Conservation (phyloP, 208 protist species). For the Acanthamoeba divionensis region DNA sequence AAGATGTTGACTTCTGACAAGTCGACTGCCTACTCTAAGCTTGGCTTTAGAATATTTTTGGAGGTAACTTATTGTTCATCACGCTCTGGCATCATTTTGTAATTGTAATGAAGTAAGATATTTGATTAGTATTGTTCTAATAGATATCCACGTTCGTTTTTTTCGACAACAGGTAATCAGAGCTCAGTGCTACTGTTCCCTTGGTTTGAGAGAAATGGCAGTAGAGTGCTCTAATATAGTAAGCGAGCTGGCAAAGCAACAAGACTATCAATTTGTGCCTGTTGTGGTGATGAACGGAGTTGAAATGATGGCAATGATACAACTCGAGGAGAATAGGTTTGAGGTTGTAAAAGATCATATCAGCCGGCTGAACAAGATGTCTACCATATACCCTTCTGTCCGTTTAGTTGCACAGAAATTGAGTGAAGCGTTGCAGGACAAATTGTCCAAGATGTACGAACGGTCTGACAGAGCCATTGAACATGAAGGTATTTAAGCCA, state of each 20-base stretch:
- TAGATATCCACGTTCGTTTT: no score
- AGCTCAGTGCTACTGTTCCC: slow-evolving; percentile 37
- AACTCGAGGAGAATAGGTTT: neutral
- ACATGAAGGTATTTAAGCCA: no score
- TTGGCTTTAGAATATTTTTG: slow-evolving; percentile 25
- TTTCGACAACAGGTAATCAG: no score
- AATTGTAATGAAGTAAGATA: no score
- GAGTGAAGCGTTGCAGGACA: slow-evolving; percentile 20
- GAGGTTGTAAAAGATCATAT: slow-evolving; percentile 40
- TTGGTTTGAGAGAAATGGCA: slow-evolving; percentile 39
- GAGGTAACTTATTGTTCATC: no score
- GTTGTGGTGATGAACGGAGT: neutral
- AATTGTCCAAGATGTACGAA: neutral
- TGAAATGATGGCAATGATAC: slow-evolving; percentile 42
- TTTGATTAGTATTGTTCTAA: no score
- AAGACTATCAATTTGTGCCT: neutral
- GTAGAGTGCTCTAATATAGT: slow-evolving; percentile 42
- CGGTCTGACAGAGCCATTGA: neutral
- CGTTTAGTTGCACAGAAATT: slow-evolving; percentile 23
- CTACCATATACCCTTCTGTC: slow-evolving; percentile 15
- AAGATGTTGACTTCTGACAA: slow-evolving; percentile 10
- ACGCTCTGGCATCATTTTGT: no score
- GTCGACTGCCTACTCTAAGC: slow-evolving; percentile 10
- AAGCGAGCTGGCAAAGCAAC: slow-evolving; percentile 27
- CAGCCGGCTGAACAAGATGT: neutral